These are phyloP conservation scores for Boletellus deceptivus DNA, from an alignment of 1,284 basidiomycete genomes.

Conservation along the genomic window DNA sequence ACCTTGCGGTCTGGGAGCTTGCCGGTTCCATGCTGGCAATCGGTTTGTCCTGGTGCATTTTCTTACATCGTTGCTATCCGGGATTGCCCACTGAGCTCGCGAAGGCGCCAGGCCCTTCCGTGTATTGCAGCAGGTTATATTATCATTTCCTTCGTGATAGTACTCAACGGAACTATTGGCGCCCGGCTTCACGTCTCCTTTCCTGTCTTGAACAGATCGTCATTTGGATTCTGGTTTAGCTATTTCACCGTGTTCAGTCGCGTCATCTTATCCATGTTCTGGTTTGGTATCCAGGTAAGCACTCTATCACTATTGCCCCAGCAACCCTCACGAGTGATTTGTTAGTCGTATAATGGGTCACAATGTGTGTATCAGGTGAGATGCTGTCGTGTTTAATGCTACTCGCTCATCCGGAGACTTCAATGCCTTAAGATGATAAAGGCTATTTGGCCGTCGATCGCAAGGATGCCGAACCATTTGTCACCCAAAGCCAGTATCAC, in stretches of 20 bases:
- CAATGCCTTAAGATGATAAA: constrained; percentile 47
- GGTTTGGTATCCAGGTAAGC: constrained; percentile 52
- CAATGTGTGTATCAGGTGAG: constrained; percentile 31
- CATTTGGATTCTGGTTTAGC: constrained; percentile 64
- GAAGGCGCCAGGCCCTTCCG: constrained; percentile 48
- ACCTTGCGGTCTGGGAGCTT: constrained; percentile 41
- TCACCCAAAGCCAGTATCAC: constrained; percentile 54
- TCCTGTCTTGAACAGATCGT: constrained; percentile 58
- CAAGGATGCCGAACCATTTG: constrained; percentile 52
- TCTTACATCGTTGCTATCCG: not conserved
- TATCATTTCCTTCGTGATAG: constrained; percentile 45
- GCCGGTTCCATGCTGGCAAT: constrained; percentile 50
- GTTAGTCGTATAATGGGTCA: constrained; percentile 26
- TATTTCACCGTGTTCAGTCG: constrained; percentile 62
- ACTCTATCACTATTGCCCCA: not conserved
- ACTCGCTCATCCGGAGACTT: too few relatives aligned
- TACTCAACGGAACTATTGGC: constrained; percentile 55
- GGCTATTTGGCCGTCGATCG: constrained; percentile 64
- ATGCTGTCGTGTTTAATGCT: not conserved
- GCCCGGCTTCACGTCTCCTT: constrained; percentile 61
- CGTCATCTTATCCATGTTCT: constrained; percentile 58
- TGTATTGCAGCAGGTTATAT: constrained; percentile 48
- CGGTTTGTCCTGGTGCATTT: constrained; percentile 49
- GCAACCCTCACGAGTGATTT: not conserved
- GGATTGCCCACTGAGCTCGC: not conserved